Evolutionary conservation across 2,329 filamentous ascomycete genomes (phyloP).

Genomic region (Byssothecium circinans): DNA sequence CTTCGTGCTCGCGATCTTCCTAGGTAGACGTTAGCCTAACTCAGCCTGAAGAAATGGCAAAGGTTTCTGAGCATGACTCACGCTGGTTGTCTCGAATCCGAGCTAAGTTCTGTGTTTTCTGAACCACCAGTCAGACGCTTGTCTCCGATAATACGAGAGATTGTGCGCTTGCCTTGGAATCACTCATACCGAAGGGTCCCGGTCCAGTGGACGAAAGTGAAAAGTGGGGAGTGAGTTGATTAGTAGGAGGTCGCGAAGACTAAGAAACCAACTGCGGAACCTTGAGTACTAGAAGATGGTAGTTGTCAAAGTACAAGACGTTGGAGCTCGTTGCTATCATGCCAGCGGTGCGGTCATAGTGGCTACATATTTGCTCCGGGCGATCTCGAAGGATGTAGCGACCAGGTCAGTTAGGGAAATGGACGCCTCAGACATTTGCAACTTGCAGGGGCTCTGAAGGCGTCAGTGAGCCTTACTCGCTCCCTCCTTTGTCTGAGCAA

Average conservation of each 20-base stretch:
- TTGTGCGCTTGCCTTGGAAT: slow-evolving; percentile 23
- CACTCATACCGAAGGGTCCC: slow-evolving; percentile 25
- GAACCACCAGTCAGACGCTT: slow-evolving; percentile 5
- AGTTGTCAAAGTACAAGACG: neutral
- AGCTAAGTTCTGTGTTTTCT: slow-evolving; percentile 50
- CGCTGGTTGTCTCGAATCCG: slow-evolving; percentile 75
- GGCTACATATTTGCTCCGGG: slow-evolving; percentile 15
- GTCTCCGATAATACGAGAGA: neutral
- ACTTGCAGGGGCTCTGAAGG: slow-evolving; percentile 2
- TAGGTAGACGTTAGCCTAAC: slow-evolving; percentile 9
- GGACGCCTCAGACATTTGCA: neutral
- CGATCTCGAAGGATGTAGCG: slow-evolving; percentile 4
- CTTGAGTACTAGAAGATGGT: slow-evolving; percentile 1
- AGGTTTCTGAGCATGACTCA: slow-evolving; percentile 17
- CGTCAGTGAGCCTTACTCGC: slow-evolving; percentile 3
- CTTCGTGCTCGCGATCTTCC: slow-evolving; percentile 71
- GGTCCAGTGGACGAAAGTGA: neutral
- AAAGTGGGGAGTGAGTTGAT: neutral
- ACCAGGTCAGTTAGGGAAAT: neutral
- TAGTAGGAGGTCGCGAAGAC: neutral
- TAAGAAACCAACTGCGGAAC: slow-evolving; percentile 5
- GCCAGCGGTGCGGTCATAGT: slow-evolving; percentile 15
- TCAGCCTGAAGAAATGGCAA: neutral
- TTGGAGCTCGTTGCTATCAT: neutral
- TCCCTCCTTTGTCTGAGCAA: slow-evolving; percentile 7